Base-by-base conservation (phyloP, 2,329 filamentous ascomycete species). In the Penicillium sp. region DNA sequence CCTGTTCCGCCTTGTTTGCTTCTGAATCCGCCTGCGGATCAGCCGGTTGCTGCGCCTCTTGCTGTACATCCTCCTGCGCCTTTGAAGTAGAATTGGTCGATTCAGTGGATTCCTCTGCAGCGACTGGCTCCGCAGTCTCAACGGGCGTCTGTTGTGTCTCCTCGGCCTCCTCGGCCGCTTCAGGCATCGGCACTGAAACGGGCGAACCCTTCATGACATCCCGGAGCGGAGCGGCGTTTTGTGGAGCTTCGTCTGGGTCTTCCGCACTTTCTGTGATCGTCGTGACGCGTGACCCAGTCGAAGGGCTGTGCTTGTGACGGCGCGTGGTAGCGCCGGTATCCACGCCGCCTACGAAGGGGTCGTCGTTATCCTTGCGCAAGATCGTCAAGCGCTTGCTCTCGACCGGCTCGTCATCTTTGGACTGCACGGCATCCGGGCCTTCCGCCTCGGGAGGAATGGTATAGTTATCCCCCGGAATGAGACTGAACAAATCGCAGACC, bases 361-460 rank as follows among this genome's bases (percentile, higher is more conserved):
- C 55, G n/a, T 66, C 62, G 33, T 56, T 49, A 2, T 66, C 65
- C 49, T 70, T 70, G 7, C 65, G 65, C 41, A 71, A 40, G n/a
- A 71, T 70, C 13, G 67, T 69, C 54, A 71, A 54, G 28, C 66
- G 64, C 41, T 63, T 64, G n/a, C 47, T 60, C 23, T 67, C 65
- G 32, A 52, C 49, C 20, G 58, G 54, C 32, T 66, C 59, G 39
- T 59, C 52, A 35, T 54, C 47, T 23, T 52, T 47, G 13, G 60
- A 57, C 42, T 59, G 58, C 23, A 61, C 52, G 12, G 74, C 72
- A 56, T 92, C 88, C 1, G 89, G 73, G 0, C 91, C 92, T 70
- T 97, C 92, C 3, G 93, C 92, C 70, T 97, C 92, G 2, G 88
- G 83, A 0, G 93, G 92, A 39, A 98, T 83, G 52, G 95, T 97